phyloP scores from a whole-genome alignment of 768 basidiomycete genomes.

The Leccinum pellstonianum region DNA sequence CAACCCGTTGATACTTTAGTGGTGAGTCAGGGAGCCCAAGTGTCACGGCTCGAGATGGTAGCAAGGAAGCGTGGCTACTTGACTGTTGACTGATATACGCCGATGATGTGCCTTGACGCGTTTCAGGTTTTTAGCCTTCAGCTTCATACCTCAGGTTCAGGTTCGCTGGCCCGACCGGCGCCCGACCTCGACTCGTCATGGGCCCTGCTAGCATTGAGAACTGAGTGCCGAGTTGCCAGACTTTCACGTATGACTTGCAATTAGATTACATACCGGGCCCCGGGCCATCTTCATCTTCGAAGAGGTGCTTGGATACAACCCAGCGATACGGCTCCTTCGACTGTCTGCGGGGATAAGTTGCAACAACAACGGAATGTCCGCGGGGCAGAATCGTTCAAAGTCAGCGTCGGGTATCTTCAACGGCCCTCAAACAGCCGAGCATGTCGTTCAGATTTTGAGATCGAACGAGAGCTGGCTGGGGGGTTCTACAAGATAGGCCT shows the following conservation, averaged over 20 bases:
- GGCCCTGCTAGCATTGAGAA: not conserved
- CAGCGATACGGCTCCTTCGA: not conserved
- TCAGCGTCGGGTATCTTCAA: not conserved
- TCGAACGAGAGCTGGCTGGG: not conserved
- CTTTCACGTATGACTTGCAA: not conserved
- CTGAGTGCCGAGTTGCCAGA: not conserved
- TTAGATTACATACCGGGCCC: not conserved
- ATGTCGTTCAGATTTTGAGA: not conserved
- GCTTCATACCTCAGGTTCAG: not conserved
- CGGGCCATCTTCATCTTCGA: not conserved
- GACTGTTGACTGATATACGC: not conserved
- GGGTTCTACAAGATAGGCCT: not conserved
- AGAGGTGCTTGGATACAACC: not conserved
- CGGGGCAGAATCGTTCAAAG: constrained; percentile 1
- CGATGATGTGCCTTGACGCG: not conserved
- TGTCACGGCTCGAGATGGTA: not conserved
- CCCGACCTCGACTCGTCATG: not conserved
- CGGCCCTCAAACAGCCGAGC: constrained; percentile 8
- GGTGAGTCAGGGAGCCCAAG: not conserved
- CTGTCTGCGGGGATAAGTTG: not conserved
- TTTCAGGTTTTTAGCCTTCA: constrained; percentile 1
- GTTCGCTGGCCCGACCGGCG: not conserved
- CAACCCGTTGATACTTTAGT: not conserved
- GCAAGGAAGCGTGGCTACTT: not conserved
- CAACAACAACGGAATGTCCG: not conserved